Evolutionary conservation across 2,329 filamentous ascomycete genomes (phyloP).

Genomic region (Tolypocladium ophioglossoides): DNA sequence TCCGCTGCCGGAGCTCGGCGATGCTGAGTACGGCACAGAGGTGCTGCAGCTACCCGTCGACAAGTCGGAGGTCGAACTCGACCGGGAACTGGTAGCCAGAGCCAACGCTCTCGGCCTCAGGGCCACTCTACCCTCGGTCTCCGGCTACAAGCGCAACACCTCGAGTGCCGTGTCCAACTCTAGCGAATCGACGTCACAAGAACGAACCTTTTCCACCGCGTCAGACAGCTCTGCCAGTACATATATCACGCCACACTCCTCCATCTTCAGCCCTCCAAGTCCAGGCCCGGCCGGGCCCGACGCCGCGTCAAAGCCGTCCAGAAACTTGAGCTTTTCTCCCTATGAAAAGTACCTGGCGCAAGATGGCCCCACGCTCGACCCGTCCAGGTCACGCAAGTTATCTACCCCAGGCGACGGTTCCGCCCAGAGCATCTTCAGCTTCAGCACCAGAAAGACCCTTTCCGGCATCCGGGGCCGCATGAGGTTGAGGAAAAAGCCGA

Average conservation of each 20-base stretch:
- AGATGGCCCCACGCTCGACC: conserved; percentile 30
- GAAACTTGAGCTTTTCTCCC: conserved; percentile 33
- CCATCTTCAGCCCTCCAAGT: conserved; percentile 19
- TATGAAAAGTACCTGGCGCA: conserved; percentile 42
- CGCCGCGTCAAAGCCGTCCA: conserved; percentile 16
- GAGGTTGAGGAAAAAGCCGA: conserved; percentile 28
- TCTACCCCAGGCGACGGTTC: conserved; percentile 18
- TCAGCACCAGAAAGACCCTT: conserved; percentile 33
- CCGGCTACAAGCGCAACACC: conserved; percentile 22
- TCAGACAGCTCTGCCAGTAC: conserved; percentile 31
- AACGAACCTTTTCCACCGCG: conserved; percentile 32
- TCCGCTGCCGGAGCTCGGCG: conserved; percentile 27
- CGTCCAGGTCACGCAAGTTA: conserved; percentile 20
- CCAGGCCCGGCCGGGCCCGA: conserved; percentile 5
- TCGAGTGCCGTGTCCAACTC: conserved; percentile 33
- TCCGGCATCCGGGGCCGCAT: conserved; percentile 32
- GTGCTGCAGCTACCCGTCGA: conserved; percentile 25
- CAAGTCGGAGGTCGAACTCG: conserved; percentile 27
- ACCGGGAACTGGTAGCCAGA: conserved; percentile 23
- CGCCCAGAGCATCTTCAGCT: conserved; percentile 31
- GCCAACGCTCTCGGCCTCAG: conserved; percentile 25
- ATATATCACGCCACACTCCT: conserved; percentile 31
- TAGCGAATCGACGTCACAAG: conserved; percentile 27
- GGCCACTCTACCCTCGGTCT: conserved; percentile 11
- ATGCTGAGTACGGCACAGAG: conserved; percentile 25